phyloP scores from a whole-genome alignment of 768 basidiomycete species.

The Lactifluus rugatus region DNA sequence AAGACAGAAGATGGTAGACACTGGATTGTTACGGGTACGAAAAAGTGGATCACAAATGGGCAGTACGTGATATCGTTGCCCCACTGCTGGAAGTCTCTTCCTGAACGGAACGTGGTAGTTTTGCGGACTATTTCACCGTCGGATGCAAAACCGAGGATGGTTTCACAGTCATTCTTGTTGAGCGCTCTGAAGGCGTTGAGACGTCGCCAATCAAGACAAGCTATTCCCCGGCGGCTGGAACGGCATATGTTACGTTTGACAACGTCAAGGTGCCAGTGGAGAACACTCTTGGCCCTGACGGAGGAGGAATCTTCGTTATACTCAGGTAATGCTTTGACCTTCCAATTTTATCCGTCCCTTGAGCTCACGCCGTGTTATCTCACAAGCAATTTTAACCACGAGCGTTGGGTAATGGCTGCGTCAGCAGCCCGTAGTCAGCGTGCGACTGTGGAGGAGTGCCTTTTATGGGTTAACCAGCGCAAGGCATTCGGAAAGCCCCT shows the following conservation, averaged over 20 bases:
- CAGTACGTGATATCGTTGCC: constrained; percentile 29
- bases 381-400: constrained; percentile 85
- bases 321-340: constrained; percentile 32
- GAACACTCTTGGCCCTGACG: constrained; percentile 76
- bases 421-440: constrained; percentile 58
- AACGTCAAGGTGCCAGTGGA: constrained; percentile 79
- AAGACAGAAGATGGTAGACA: constrained; percentile 76
- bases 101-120: constrained; percentile 24
- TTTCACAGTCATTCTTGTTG: constrained; percentile 79
- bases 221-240: constrained; percentile 85
- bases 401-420: constrained; percentile 88
- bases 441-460: constrained; percentile 67
- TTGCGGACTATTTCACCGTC: constrained; percentile 51
- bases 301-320: constrained; percentile 59
- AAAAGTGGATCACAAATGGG: constrained; percentile 85
- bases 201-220: constrained; percentile 83
- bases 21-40: constrained; percentile 79
- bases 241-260: constrained; percentile 75
- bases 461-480: constrained; percentile 85
- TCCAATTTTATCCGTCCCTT: neutral
- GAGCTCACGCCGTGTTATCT: constrained; percentile 3
- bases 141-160: constrained; percentile 67
- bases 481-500: constrained; percentile 89
- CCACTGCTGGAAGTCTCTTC: neutral
- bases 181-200: constrained; percentile 71